A percentile compares a stretch with the other conserved stretches of the same genome.
These are phyloP conservation scores for Candida odintsovae DNA, from an alignment of 805 yeast genomes.

Conservation along the genomic window DNA sequence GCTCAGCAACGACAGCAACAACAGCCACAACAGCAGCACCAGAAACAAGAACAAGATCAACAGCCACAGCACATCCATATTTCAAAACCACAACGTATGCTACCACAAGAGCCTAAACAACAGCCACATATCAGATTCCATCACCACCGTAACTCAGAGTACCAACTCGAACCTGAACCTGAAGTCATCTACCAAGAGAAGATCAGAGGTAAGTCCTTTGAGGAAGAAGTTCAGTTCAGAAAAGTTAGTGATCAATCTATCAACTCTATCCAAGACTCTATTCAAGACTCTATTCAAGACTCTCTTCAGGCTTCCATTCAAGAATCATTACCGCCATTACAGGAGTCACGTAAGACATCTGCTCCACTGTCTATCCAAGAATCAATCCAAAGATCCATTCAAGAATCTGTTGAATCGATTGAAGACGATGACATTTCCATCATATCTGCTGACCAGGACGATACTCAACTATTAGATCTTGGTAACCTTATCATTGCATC, in stretches of 20 bases:
- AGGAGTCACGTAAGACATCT: constrained; percentile 10
- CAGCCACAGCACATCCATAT: background rate
- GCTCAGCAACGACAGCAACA: background rate
- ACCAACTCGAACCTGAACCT: background rate
- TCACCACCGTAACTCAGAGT: background rate
- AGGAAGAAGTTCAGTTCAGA: background rate
- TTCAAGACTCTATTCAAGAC: constrained; percentile 12
- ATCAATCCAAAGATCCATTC: background rate
- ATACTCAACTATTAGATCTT: constrained; percentile 14
- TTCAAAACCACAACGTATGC: background rate
- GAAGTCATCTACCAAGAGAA: background rate
- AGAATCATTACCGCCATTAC: constrained; percentile 5
- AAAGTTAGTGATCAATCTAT: constrained; percentile 5
- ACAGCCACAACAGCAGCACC: too few relatives aligned
- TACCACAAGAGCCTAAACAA: background rate
- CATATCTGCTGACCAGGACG: constrained; percentile 3
- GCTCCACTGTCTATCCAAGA: constrained; percentile 4
- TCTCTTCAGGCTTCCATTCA: constrained; percentile 8
- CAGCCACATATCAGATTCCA: constrained; percentile 1
- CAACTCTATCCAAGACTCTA: constrained; percentile 13
- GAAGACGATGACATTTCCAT: background rate
- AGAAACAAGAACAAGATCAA: too few relatives aligned
- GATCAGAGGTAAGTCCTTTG: background rate
- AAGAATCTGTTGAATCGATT: background rate
- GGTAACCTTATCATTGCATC: constrained; percentile 14